Evolutionary conservation across 1,284 basidiomycete genomes (phyloP).

Genomic region (Austropuccinia psidii): DNA sequence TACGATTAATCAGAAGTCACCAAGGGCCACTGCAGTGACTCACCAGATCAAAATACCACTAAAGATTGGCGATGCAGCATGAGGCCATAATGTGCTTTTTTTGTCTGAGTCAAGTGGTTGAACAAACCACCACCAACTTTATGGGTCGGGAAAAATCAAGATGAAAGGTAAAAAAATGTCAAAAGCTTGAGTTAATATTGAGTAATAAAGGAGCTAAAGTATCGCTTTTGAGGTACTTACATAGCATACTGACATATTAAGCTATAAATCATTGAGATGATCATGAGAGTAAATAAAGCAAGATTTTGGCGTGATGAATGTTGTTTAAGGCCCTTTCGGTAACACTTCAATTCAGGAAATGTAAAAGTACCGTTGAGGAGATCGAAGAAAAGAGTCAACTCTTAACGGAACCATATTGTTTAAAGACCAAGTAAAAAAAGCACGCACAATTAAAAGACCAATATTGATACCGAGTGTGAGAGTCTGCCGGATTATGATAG

Average conservation of each 20-base stretch:
- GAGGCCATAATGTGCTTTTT: background rate
- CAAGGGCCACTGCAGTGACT: background rate
- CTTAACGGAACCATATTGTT: background rate
- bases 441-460: constrained; percentile 20
- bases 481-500: background rate
- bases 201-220: background rate
- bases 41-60: constrained; percentile 14
- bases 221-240: background rate
- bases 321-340: background rate
- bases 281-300: background rate
- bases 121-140: constrained; percentile 16
- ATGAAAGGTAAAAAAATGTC: background rate
- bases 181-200: too few relatives aligned
- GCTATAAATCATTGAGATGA: background rate
- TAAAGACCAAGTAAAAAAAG: background rate
- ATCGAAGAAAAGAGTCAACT: background rate
- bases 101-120: background rate
- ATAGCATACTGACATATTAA: constrained; percentile 1
- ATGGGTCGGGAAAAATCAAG: background rate
- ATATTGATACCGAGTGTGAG: background rate
- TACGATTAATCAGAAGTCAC: background rate
- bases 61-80: constrained; percentile 21
- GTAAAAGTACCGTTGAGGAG: too few relatives aligned
- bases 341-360: too few relatives aligned
- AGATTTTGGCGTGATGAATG: constrained; percentile 3